phyloP scores from a whole-genome alignment of 2,329 filamentous ascomycete genomes.

The Tolypocladium nubicola region DNA sequence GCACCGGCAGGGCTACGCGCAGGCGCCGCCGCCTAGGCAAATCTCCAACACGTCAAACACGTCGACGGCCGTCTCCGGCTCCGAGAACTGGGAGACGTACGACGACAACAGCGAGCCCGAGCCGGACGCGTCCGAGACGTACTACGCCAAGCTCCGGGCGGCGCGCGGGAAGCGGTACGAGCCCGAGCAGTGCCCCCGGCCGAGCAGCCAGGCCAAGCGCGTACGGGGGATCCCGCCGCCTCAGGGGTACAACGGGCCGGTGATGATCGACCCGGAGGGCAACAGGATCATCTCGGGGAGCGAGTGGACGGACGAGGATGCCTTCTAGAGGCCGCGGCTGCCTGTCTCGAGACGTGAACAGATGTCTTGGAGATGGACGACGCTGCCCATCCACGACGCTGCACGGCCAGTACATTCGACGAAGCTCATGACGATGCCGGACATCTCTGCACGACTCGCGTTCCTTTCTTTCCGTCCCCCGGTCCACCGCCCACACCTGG shows the following conservation, averaged over 20 bases:
- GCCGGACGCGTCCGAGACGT: conserved; percentile 63
- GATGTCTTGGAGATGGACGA: no score
- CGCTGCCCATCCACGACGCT: neutral
- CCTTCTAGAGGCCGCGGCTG: conserved; percentile 27
- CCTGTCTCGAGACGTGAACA: no score
- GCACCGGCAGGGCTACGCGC: conserved; percentile 23
- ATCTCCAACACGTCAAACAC: conserved; percentile 51
- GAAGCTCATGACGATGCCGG: conserved; percentile 4
- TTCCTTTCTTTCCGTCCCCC: neutral
- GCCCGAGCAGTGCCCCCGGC: conserved; percentile 34
- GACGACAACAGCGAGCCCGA: conserved; percentile 74
- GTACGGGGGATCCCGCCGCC: conserved; percentile 41
- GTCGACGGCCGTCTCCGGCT: conserved; percentile 69
- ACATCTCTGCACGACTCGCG: conserved; percentile 4
- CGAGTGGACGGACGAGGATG: conserved; percentile 59
- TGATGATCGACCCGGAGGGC: conserved; percentile 46
- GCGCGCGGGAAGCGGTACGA: conserved; percentile 54
- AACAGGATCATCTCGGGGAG: conserved; percentile 52
- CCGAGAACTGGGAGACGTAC: conserved; percentile 97
- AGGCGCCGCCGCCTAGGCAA: conserved; percentile 45
- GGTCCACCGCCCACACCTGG: neutral
- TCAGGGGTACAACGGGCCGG: conserved; percentile 32
- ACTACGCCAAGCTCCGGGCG: conserved; percentile 68
- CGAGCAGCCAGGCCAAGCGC: conserved; percentile 39
- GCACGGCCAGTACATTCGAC: neutral